phyloP scores from a whole-genome alignment of 805 yeast species.

The Geotrichum ghanense region DNA sequence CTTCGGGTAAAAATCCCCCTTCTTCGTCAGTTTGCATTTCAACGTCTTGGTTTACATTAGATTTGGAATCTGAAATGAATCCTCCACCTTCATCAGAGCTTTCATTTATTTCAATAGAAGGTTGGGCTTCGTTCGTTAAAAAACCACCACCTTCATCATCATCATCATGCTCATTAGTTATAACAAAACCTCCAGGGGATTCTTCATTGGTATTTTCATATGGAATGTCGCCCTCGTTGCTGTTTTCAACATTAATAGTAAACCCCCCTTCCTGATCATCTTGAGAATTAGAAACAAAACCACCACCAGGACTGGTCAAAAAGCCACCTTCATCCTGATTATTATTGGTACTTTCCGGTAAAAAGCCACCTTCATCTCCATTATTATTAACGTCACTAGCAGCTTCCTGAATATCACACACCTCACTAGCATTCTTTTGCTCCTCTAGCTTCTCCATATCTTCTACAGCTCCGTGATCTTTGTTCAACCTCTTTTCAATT shows the following conservation, averaged over 20 bases:
- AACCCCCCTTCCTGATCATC: slow-evolving; percentile 4
- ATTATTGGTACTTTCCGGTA: background rate
- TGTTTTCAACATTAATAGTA: slow-evolving; percentile 5
- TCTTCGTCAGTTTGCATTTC: background rate
- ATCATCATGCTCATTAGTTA: background rate
- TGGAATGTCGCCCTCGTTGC: background rate
- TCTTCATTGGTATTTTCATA: slow-evolving; percentile 3
- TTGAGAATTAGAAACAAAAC: background rate
- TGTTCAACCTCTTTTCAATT: slow-evolving; percentile 15
- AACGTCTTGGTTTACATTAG: background rate
- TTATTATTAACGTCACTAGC: background rate
- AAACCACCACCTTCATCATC: slow-evolving; percentile 2
- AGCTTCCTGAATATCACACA: background rate
- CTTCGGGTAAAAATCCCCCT: background rate
- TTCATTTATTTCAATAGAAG: slow-evolving; percentile 5
- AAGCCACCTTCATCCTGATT: slow-evolving; percentile 1
- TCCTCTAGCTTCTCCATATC: background rate
- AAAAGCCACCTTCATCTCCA: background rate
- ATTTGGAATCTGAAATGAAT: slow-evolving; percentile 12
- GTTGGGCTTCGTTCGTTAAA: background rate
- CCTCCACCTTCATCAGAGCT: slow-evolving; percentile 20
- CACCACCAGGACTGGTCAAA: background rate
- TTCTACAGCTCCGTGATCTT: slow-evolving; percentile 16
- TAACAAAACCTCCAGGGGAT: background rate
- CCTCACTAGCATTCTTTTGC: background rate